phyloP scores from a whole-genome alignment of 1,139 yeast genomes.

The Lodderomyces parapsilosis region DNA sequence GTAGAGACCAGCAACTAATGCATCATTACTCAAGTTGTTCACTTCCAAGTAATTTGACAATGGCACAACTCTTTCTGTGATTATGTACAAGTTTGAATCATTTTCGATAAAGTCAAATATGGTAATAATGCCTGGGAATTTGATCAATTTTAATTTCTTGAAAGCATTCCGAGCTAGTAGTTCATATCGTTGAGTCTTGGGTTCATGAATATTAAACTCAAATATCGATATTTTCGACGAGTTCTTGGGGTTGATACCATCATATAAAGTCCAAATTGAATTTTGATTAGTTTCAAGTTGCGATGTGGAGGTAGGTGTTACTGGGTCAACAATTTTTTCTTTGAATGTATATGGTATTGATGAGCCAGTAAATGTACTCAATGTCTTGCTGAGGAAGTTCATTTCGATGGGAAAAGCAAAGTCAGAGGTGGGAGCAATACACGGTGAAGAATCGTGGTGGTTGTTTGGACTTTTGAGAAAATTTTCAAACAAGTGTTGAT shows the following conservation, averaged over 20 bases:
- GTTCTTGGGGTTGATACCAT: slow-evolving; percentile 46
- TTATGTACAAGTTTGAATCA: slow-evolving; percentile 59
- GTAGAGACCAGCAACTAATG: slow-evolving; percentile 58
- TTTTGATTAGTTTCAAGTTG: slow-evolving; percentile 14
- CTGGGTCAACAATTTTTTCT: slow-evolving; percentile 35
- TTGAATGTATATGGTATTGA: slow-evolving; percentile 59
- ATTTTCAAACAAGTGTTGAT: background rate
- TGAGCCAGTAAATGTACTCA: slow-evolving; percentile 52
- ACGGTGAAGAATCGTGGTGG: too few species aligned
- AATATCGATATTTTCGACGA: slow-evolving; percentile 54
- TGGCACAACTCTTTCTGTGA: slow-evolving; percentile 78
- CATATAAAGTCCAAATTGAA: slow-evolving; percentile 49
- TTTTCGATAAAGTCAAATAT: slow-evolving; percentile 70
- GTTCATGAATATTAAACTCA: slow-evolving; percentile 54
- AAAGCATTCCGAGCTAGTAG: slow-evolving; percentile 61
- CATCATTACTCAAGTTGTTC: slow-evolving; percentile 29
- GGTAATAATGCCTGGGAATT: slow-evolving; percentile 75
- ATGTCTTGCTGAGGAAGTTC: slow-evolving; percentile 61
- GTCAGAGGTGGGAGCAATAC: background rate
- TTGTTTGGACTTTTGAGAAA: too few species aligned
- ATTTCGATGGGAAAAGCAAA: slow-evolving; percentile 24
- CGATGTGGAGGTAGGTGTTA: slow-evolving; percentile 8
- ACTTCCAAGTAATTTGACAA: slow-evolving; percentile 36
- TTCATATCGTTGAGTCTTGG: slow-evolving; percentile 25
- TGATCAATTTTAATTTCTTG: slow-evolving; percentile 63